Conservation (phyloP, 2,329 filamentous ascomycete species). For the Aplosporella prunicola region DNA sequence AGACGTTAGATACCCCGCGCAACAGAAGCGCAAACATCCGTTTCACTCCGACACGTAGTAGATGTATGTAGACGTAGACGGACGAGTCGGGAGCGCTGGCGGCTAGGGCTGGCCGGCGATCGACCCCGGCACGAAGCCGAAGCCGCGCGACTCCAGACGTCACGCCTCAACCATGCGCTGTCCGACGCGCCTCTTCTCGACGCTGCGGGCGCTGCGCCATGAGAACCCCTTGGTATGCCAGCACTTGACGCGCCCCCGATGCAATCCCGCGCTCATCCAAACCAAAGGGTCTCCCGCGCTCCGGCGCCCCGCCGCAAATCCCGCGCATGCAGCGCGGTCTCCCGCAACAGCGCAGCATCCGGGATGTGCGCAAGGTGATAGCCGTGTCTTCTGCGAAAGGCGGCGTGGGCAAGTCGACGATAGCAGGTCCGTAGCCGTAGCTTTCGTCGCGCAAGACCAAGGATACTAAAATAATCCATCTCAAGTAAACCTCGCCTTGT, state of each 20-base stretch:
- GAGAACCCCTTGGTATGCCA: slow-evolving; percentile 72
- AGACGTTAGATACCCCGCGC: slow-evolving; percentile 4
- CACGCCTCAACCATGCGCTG: slow-evolving; percentile 3
- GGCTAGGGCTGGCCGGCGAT: too few relatives aligned
- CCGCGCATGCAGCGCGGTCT: slow-evolving; percentile 71
- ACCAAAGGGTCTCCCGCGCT: slow-evolving; percentile 69
- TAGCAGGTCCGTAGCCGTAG: slow-evolving; percentile 68
- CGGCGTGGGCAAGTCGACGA: slow-evolving; percentile 94
- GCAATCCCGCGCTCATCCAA: slow-evolving; percentile 3
- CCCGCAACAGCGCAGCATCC: slow-evolving; percentile 70
- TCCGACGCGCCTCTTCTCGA: slow-evolving; percentile 46
- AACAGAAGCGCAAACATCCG: too few relatives aligned
- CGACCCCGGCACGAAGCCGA: too few relatives aligned
- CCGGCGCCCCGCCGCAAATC: slow-evolving; percentile 54
- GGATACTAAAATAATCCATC: too few relatives aligned
- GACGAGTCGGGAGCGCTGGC: too few relatives aligned
- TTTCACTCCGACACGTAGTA: too few relatives aligned
- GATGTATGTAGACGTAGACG: too few relatives aligned
- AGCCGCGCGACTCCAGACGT: slow-evolving; percentile 7
- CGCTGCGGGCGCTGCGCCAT: slow-evolving; percentile 47
- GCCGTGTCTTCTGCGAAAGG: slow-evolving; percentile 97
- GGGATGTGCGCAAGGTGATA: slow-evolving; percentile 80
- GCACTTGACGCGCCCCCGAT: not conserved
- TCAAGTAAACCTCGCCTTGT: slow-evolving; percentile 69
- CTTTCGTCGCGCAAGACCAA: not conserved